phyloP scores from a whole-genome alignment of 345 rosid species.

The Cardamine resedifolia region DNA sequence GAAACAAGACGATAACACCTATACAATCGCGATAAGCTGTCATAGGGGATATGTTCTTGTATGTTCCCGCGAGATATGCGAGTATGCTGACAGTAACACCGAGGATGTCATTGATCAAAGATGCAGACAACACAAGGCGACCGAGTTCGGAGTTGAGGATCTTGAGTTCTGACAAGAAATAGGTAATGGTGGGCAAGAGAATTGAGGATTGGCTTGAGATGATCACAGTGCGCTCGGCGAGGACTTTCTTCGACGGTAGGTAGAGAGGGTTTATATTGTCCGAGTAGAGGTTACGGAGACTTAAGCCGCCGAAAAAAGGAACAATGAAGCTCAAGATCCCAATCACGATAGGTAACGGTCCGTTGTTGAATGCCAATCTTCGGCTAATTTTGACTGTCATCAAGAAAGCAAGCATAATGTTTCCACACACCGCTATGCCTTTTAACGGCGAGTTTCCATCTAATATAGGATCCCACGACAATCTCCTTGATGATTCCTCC shows the following conservation, averaged over 20 bases:
- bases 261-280: not conserved
- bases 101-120: conserved; percentile 20
- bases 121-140: conserved; percentile 27
- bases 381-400: conserved; percentile 46
- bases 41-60: conserved; percentile 18
- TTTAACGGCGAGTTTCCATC: conserved; percentile 26
- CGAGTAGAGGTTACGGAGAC: not conserved
- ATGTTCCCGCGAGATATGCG: not conserved
- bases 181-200: conserved; percentile 13
- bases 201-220: conserved; percentile 16
- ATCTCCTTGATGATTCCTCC: not conserved
- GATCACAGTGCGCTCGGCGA: conserved; percentile 16
- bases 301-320: conserved; percentile 6
- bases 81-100: not conserved
- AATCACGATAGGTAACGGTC: conserved; percentile 24
- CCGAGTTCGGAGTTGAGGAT: conserved; percentile 31
- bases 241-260: conserved; percentile 12
- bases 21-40: conserved; percentile 11
- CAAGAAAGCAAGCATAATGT: conserved; percentile 41
- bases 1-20: not conserved
- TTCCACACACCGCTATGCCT: conserved; percentile 24
- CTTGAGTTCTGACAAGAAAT: conserved; percentile 28
- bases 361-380: conserved; percentile 16
- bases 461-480: not conserved
- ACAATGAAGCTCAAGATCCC: conserved; percentile 14